A percentile compares a stretch with the other conserved stretches of the same genome.
These are phyloP conservation scores for Xylariaceae sp. DNA, from an alignment of 2,329 filamentous ascomycete genomes.

Conservation along the genomic window DNA sequence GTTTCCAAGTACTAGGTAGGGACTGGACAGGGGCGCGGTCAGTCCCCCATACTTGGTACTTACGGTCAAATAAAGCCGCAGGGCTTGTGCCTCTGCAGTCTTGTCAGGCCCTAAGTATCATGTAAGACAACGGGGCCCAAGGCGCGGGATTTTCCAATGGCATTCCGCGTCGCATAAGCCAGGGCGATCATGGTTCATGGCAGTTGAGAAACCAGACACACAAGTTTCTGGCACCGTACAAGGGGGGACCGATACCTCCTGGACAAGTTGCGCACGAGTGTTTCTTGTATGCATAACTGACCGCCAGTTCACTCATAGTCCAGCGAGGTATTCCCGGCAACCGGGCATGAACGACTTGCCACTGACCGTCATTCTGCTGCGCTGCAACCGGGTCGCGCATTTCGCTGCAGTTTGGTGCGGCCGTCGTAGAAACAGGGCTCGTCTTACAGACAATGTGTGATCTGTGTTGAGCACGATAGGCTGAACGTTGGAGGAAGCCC, in stretches of 20 bases:
- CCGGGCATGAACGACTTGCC: constrained; percentile 34
- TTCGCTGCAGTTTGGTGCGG: constrained; percentile 14
- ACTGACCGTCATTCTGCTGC: constrained; percentile 26
- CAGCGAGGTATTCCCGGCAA: constrained; percentile 38
- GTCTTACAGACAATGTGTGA: constrained; percentile 35
- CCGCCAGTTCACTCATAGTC: constrained; percentile 54
- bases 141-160: constrained; percentile 31
- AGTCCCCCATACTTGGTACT: constrained; percentile 22
- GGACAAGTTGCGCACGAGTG: constrained; percentile 32
- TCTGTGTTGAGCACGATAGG: constrained; percentile 30
- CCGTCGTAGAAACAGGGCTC: constrained; percentile 26
- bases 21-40: constrained; percentile 6
- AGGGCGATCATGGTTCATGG: constrained; percentile 51
- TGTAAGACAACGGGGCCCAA: constrained; percentile 36
- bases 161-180: constrained; percentile 30
- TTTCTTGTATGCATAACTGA: constrained; percentile 47
- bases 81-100: constrained; percentile 28
- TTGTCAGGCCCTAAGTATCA: constrained; percentile 37
- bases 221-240: constrained; percentile 34
- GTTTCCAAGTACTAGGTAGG: constrained; percentile 3
- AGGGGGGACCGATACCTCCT: constrained; percentile 31
- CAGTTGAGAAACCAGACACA: constrained; percentile 41
- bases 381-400: too few relatives aligned
- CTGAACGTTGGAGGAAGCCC: constrained; percentile 34
- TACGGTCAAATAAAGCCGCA: constrained; percentile 27